Base-by-base conservation (phyloP, 163 green algal species). In the Chloroidium sp. region DNA sequence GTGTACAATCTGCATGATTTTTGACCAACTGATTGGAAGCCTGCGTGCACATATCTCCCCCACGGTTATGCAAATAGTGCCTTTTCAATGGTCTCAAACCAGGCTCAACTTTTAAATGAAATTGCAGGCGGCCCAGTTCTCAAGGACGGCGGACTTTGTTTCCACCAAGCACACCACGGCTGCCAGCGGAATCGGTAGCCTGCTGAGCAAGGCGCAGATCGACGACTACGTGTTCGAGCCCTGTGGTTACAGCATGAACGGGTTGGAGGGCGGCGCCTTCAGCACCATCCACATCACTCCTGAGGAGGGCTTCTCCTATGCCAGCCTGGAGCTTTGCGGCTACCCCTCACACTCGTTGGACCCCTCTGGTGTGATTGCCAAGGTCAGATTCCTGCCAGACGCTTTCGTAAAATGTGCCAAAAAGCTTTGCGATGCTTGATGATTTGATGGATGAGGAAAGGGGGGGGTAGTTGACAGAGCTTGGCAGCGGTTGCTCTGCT, bases 201-300 rank as follows among this genome's bases (percentile, higher is more conserved):
- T 95, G 57, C 79, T 93, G 67, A 88, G 87, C 4, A 78, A 62
- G 61, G 83, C 87, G 1, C 78, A 87, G 36, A 95, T 99, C 60
- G 96, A 99, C 84, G 96, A 98, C 87, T 98, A 97, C 81, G 91
- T 98, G 1, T 99, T 99, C 86, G 95, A 99, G 86, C 97, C 97
- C 2, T 99, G 96, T 88, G 97, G 97, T 75, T 99, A 99, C 93
- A 96, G 88, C 74, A 98, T 99, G 94, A 99, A 99, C 59, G 94
- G 92, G 69, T 91, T 98, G 58, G 83, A 94, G 61, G 91, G 83
- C 10, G 84, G 60, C 1, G 89, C 88, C 59, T 94, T 95, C 85
- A 94, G 93, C 68, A 99, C 97, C 75, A 97, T 99, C 78, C 97
- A 99, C 87, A 93, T 99, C 87, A 99, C 96, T 0, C 97, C 97